These are phyloP conservation scores for Stevia rebaudiana DNA, from an alignment of 140 eudicot genomes.

Conservation along the genomic window DNA sequence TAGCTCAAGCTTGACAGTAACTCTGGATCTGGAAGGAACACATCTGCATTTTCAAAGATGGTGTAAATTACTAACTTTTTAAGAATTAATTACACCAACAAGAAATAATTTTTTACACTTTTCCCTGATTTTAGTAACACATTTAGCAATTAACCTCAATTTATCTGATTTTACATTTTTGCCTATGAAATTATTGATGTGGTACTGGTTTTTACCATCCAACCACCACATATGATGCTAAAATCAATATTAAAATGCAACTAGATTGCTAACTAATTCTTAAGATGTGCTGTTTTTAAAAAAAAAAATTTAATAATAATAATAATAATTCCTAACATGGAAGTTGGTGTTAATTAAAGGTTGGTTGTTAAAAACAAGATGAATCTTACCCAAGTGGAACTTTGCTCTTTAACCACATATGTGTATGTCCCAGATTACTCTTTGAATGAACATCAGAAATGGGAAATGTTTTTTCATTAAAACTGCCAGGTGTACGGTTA, in stretches of 20 bases:
- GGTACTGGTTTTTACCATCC: not conserved
- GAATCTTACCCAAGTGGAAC: conserved; percentile 82
- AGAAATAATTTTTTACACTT: not conserved
- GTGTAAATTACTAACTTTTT: not conserved
- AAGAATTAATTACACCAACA: not conserved
- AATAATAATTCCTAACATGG: not conserved
- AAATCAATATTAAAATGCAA: not conserved
- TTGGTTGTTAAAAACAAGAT: conserved; percentile 1
- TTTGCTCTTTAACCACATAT: conserved; percentile 89
- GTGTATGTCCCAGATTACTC: conserved; percentile 62
- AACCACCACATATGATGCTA: not conserved
- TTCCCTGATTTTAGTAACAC: not conserved
- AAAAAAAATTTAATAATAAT: not conserved
- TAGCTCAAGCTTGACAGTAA: conserved; percentile 78
- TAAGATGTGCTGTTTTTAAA: not conserved
- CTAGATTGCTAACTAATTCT: not conserved
- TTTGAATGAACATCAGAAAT: conserved; percentile 50
- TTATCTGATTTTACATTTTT: not conserved
- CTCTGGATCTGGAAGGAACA: conserved; percentile 75
- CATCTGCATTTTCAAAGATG: conserved; percentile 39
- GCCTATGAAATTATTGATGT: not conserved
- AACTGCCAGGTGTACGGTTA: conserved; percentile 28
- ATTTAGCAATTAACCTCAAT: not conserved
- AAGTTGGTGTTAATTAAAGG: not conserved
- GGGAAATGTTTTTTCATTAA: conserved; percentile 33